Evolutionary conservation across 768 basidiomycete species (phyloP).

Genomic region (Lactarius hengduanensis): DNA sequence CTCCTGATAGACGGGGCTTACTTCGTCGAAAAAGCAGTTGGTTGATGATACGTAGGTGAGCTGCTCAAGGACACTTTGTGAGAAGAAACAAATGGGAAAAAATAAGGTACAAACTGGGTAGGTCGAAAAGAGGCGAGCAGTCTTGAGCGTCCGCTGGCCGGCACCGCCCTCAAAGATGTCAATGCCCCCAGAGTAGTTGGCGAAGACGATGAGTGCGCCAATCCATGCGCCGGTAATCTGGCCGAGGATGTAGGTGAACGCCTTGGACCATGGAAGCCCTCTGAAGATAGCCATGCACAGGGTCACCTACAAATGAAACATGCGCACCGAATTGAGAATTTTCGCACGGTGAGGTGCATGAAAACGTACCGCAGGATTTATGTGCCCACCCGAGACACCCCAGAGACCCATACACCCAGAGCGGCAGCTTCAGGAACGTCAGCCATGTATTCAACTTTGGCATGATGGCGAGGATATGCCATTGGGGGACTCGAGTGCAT

Average conservation of each 20-base stretch:
- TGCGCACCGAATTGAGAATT: neutral
- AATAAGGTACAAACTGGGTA: slow-evolving; percentile 49
- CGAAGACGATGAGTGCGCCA: slow-evolving; percentile 59
- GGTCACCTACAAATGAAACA: slow-evolving; percentile 50
- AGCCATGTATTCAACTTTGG: neutral
- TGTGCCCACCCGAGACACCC: slow-evolving; percentile 71
- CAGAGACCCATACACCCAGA: slow-evolving; percentile 67
- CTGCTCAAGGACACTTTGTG: slow-evolving; percentile 27
- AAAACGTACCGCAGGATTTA: slow-evolving; percentile 37
- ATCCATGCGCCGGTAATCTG: slow-evolving; percentile 61
- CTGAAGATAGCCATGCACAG: slow-evolving; percentile 66
- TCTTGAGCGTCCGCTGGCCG: slow-evolving; percentile 53
- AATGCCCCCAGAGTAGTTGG: slow-evolving; percentile 64
- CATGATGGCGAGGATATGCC: neutral
- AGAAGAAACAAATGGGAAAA: neutral
- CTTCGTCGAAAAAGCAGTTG: slow-evolving; percentile 49
- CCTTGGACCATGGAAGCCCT: slow-evolving; percentile 78
- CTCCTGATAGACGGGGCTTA: slow-evolving; percentile 19
- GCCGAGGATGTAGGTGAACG: slow-evolving; percentile 62
- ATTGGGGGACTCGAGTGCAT: neutral
- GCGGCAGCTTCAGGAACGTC: slow-evolving; percentile 43
- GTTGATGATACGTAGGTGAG: slow-evolving; percentile 43
- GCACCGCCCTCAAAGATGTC: slow-evolving; percentile 59
- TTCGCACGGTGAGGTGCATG: neutral
- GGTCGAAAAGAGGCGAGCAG: slow-evolving; percentile 58